Base-by-base conservation (phyloP, 1,139 yeast species). In the Geotrichum fermentans region DNA sequence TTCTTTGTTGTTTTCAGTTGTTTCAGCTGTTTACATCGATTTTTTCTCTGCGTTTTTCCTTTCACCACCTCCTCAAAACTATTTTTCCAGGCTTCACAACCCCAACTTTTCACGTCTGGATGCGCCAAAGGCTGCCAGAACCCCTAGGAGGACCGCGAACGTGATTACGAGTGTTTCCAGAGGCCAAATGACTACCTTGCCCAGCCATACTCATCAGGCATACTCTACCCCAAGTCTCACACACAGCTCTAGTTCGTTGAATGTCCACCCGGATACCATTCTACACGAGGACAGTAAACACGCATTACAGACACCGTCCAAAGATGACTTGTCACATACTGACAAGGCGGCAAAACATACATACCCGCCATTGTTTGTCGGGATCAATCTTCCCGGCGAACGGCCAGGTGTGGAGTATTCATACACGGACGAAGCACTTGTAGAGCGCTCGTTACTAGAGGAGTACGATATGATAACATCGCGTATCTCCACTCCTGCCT, bases 381-480 rank as follows among this genome's bases (percentile, higher is more conserved):
- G 71, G 36, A 56, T 67, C 36, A 66, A 66, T 49, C 55, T 67
- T 49, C 71, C 71, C 4, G 63, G 65, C 7, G 57, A 61, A 14
- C 61, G 60, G 36, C 67, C 67, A 13, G 57, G 55, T 8, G 57
- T 67, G 10, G 62, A 62, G 45, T 58, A 58, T 45, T 44, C 53
- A 16, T 60, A 62, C 18, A 67, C 66, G 4, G 66, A 65, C 26
- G 51, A 59, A 2, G 67, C 68, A 5, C 56, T 67, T 34, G 53
- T 51, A 7, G 49, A 51, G 24, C 36, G 42, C 8, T 43, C 53
- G 4, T 24, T 51, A 7, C 55, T 55, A 5, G 57, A 59, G 40
- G 70, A 70, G 38, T 67, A 67, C 51, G 70, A 67, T 54, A 64
- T 67, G 62, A 61, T 67, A 40, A 67, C 70, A 1, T 62, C 69